Base-by-base conservation (phyloP, 768 basidiomycete species). In the Pleurotus platypus region DNA sequence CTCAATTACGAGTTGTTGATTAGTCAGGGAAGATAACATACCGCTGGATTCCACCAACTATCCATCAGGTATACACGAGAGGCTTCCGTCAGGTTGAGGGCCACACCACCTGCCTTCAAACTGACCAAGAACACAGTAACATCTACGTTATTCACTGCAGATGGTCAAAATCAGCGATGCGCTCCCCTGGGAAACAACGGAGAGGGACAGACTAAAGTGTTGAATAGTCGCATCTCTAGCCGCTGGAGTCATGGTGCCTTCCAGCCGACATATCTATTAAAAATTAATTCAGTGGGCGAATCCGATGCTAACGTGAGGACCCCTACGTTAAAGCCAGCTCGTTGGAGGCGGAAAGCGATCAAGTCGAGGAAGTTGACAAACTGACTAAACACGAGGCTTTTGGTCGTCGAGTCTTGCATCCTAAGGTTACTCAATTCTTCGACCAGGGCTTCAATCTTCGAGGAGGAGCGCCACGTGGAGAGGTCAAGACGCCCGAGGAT, bases 1-100 rank as follows among this genome's bases (percentile, higher is more conserved):
- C 9, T 58, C 16, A 60, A 46, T 12, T 6, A 35, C 9, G 24
- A 40, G 30, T 35, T 35, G 8, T 15, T 15, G 55, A 46, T 49
- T 11, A 26, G 46, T 24, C 11, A 45, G 27, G 39, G 16, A 50
- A 58, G 56, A 47, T 26, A n/a, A 58, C 71, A 57, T 73, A 89
- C 91, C n/a, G 94, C 94, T 5, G 95, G 95, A 67, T 98, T 98
- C 95, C 95, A 96, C 93, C 93, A 96, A 62, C 89, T 91, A 68
- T 96, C 96, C 94, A 98, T 96, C 65, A 97, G 81, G 70, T 93
- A 96, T 16, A 97, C 94, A 24, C 92, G 89, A 35, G 91, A 93
- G 0, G 94, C 94, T 69, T 92, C 92, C 0, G 92, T 93, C 62
- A 94, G 69, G 67, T 94, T 94, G 49, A 96, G 78, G 2, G 92